phyloP scores from a whole-genome alignment of 352 stramenopile genomes.

The Phytophthora agathidicida region DNA sequence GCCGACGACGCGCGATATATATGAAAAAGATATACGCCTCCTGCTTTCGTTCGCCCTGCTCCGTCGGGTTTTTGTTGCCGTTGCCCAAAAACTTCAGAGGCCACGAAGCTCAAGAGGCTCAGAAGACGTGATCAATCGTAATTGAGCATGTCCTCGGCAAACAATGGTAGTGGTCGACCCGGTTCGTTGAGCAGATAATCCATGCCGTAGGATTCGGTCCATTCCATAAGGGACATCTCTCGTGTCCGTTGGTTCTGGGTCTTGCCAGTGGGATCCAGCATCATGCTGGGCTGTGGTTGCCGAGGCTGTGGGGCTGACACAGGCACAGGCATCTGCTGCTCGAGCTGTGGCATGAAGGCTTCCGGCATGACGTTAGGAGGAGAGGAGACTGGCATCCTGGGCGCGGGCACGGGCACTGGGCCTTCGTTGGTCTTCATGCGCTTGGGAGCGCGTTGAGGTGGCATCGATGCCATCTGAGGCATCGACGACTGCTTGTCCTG shows the following conservation, averaged over 20 bases:
- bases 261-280: conserved; percentile 52
- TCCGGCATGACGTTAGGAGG: conserved; percentile 26
- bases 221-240: conserved; percentile 80
- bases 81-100: background rate
- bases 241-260: conserved; percentile 48
- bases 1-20: conserved; percentile 26
- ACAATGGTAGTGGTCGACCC: conserved; percentile 58
- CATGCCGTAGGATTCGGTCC: conserved; percentile 81
- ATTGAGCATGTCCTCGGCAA: conserved; percentile 57
- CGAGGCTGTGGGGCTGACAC: conserved; percentile 17
- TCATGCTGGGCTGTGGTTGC: conserved; percentile 29
- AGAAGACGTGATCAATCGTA: conserved; percentile 49
- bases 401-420: background rate
- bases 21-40: conserved; percentile 32
- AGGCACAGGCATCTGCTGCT: conserved; percentile 29
- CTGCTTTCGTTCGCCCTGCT: background rate
- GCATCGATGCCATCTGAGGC: no score
- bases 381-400: conserved; percentile 19
- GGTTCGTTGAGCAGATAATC: conserved; percentile 79
- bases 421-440: conserved; percentile 42
- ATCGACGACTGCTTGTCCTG: conserved; percentile 50
- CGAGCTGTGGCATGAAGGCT: conserved; percentile 22
- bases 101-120: background rate
- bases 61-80: background rate
- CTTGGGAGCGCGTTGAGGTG: conserved; percentile 43